Conservation (phyloP, 2,329 filamentous ascomycete genomes). For the Drechslerella dactyloides region DNA sequence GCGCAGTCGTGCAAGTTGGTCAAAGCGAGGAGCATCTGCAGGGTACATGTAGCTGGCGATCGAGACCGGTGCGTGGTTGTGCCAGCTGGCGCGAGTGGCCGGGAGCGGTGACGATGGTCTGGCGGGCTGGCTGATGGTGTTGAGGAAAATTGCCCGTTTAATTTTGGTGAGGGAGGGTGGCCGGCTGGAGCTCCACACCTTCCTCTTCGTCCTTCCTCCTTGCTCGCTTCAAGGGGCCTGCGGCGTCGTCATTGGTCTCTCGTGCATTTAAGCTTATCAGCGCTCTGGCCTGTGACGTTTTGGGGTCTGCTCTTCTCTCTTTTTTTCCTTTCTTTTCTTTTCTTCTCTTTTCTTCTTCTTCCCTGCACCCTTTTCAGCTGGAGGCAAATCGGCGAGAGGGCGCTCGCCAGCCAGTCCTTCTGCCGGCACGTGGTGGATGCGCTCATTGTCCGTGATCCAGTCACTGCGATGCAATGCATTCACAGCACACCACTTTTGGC, state of each 20-base stretch:
- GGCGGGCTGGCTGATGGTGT: conserved; percentile 44
- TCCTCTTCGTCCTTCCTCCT: conserved; percentile 13
- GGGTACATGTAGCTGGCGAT: conserved; percentile 3
- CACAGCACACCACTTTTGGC: conserved; percentile 11
- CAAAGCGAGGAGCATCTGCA: conserved; percentile 40
- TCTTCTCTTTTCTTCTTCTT: not conserved
- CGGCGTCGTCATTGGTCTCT: conserved; percentile 41
- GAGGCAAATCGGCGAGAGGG: conserved; percentile 34
- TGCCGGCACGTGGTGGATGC: conserved; percentile 2
- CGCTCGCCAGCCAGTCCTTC: not conserved
- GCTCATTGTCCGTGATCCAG: not conserved
- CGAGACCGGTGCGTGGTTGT: conserved; percentile 13
- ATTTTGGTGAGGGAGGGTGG: conserved; percentile 14
- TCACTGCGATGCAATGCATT: not conserved
- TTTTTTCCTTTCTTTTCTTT: not conserved
- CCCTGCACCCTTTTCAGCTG: not conserved
- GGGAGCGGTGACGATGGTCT: conserved; percentile 46
- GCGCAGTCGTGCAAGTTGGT: conserved; percentile 21
- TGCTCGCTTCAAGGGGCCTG: conserved; percentile 8
- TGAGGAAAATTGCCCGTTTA: conserved; percentile 51
- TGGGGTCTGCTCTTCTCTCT: conserved; percentile 6
- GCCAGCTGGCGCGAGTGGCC: conserved; percentile 9
- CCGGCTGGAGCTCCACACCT: conserved; percentile 50
- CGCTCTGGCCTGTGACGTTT: conserved; percentile 41
- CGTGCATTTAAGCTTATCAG: conserved; percentile 51